phyloP scores from a whole-genome alignment of 371 early-diverging fungal species.

The Mucor indicus region DNA sequence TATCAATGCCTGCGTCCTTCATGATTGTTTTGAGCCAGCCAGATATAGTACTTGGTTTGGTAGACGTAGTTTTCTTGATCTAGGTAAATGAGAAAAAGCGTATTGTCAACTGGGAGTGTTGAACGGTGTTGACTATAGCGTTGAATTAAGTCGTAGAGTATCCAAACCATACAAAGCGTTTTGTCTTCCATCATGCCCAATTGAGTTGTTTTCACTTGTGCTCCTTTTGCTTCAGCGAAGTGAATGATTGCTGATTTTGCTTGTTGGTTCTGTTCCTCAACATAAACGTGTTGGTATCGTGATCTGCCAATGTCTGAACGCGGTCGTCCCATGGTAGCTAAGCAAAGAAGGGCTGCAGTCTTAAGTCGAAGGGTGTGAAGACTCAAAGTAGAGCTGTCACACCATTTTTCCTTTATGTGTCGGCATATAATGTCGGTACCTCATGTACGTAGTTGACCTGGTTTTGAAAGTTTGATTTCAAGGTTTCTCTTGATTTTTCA shows the following conservation, averaged over 20 bases:
- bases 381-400: not conserved
- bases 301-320: constrained; percentile 1
- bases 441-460: not conserved
- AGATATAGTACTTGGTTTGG: not conserved
- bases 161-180: not conserved
- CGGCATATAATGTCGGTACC: not conserved
- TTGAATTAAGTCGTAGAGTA: not conserved
- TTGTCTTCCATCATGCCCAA: not conserved
- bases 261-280: not conserved
- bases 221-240: constrained; percentile 3
- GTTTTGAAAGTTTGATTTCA: not conserved
- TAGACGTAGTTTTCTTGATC: not conserved
- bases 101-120: constrained; percentile 1
- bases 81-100: not conserved
- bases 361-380: constrained; percentile 1
- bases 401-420: not conserved
- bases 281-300: not conserved
- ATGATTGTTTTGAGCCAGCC: constrained; percentile 3
- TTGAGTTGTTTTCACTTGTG: not conserved
- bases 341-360: constrained; percentile 1
- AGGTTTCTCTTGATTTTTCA: not conserved
- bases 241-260: no score
- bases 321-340: constrained; percentile 10
- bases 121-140: not conserved
- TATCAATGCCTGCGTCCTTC: constrained; percentile 7